phyloP scores from a whole-genome alignment of 768 basidiomycete genomes.

The Amanita rimosa region DNA sequence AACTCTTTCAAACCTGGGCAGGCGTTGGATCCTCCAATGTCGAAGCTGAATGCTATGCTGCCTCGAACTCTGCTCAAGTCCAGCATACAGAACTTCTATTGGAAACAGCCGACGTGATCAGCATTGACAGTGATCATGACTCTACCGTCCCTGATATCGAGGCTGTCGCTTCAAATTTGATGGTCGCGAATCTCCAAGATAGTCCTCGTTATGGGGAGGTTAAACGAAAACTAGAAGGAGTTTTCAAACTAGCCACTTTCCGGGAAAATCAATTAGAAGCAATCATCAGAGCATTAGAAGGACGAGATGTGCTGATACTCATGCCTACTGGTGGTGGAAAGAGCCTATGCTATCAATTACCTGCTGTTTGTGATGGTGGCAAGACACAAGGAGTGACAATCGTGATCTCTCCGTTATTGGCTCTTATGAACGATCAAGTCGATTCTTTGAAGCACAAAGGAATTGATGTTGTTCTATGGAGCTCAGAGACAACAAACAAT shows the following conservation, averaged over 20 bases:
- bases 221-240: constrained; percentile 34
- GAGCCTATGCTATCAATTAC: constrained; percentile 82
- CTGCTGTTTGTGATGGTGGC: constrained; percentile 69
- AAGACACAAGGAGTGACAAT: constrained; percentile 75
- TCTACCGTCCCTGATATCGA: background rate
- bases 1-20: background rate
- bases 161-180: background rate
- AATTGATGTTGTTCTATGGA: constrained; percentile 63
- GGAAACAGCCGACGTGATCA: background rate
- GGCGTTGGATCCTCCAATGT: background rate
- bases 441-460: constrained; percentile 47
- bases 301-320: constrained; percentile 84
- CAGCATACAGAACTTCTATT: background rate
- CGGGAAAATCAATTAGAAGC: constrained; percentile 81
- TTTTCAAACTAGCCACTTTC: constrained; percentile 61
- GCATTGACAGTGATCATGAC: background rate
- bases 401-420: constrained; percentile 81
- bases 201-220: constrained; percentile 38
- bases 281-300: constrained; percentile 68
- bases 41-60: background rate
- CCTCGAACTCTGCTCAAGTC: background rate
- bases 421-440: constrained; percentile 89
- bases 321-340: constrained; percentile 97
- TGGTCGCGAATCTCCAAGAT: background rate
- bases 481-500: constrained; percentile 34